phyloP scores from a whole-genome alignment of 345 rosid genomes.

The Ceriops zippeliana region DNA sequence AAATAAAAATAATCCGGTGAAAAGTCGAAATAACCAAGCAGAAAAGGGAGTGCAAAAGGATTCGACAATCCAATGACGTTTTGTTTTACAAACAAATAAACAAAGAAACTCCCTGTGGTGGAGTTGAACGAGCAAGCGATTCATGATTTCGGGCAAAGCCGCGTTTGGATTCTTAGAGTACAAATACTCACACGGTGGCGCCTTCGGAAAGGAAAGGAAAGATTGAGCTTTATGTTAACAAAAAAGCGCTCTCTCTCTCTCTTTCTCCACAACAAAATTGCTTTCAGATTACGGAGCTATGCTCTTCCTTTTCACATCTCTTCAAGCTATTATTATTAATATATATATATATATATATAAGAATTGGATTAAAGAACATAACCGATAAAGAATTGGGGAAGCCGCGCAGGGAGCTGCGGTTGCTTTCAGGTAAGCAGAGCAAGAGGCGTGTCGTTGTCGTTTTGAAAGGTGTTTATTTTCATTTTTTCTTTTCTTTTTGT shows the following conservation, averaged over 20 bases:
- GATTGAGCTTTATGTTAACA: neutral
- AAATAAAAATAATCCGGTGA: conserved; percentile 8
- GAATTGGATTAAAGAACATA: neutral
- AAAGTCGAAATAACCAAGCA: conserved; percentile 12
- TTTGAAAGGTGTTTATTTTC: no score
- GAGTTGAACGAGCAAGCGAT: conserved; percentile 1
- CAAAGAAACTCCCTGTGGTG: neutral
- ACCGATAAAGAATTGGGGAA: no score
- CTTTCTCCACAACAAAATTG: conserved; percentile 7
- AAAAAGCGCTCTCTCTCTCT: conserved; percentile 14
- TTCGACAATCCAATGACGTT: conserved; percentile 4
- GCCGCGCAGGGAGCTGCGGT: conserved; percentile 17
- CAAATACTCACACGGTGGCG: neutral
- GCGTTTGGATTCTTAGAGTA: neutral
- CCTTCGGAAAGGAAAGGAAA: neutral
- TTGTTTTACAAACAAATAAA: neutral
- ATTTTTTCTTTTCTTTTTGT: no score
- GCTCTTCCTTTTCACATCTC: no score
- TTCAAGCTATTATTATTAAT: no score
- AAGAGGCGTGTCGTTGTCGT: neutral
- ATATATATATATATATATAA: neutral
- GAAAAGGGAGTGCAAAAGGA: neutral
- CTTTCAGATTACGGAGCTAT: conserved; percentile 1
- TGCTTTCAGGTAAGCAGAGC: conserved; percentile 19
- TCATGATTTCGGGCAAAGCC: neutral